Percentiles rank a stretch among this genome's conserved stretches.
Evolutionary conservation across 805 yeast species (phyloP).

Genomic region (Dipodascopsis uninucleata): DNA sequence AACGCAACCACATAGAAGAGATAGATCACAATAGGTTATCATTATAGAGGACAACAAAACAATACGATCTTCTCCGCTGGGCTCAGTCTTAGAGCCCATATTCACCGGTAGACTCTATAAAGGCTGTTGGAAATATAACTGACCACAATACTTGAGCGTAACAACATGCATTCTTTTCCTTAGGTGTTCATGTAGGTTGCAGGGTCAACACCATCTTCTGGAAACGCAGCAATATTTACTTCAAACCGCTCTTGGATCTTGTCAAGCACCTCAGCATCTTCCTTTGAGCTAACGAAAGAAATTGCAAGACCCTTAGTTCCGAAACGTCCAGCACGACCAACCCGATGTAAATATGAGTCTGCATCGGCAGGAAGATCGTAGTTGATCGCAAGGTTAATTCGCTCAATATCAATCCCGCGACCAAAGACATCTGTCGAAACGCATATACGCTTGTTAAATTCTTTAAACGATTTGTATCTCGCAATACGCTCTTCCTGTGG

Average conservation of each 20-base stretch:
- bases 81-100: too few species aligned
- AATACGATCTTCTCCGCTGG: too few species aligned
- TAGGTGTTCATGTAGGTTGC: slow-evolving; percentile 96
- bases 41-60: too few species aligned
- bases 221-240: slow-evolving; percentile 90
- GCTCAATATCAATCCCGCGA: slow-evolving; percentile 98
- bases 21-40: too few species aligned
- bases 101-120: too few species aligned
- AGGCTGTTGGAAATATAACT: too few species aligned
- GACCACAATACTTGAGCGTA: too few species aligned
- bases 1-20: too few species aligned
- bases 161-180: too few species aligned
- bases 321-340: slow-evolving; percentile 99
- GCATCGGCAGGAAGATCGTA: slow-evolving; percentile 95
- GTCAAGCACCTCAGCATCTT: slow-evolving; percentile 83
- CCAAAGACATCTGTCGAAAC: slow-evolving; percentile 98
- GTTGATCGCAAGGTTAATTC: slow-evolving; percentile 96
- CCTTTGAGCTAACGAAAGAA: slow-evolving; percentile 79
- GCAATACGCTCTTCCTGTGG: slow-evolving; percentile 98
- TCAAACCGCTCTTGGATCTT: slow-evolving; percentile 97
- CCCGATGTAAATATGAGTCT: slow-evolving; percentile 97
- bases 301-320: slow-evolving; percentile 98
- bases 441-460: slow-evolving; percentile 97
- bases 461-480: slow-evolving; percentile 92
- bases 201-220: slow-evolving; percentile 97